These are phyloP conservation scores for Chytridium lagenaria DNA, from an alignment of 371 early-diverging fungal genomes.

Conservation along the genomic window DNA sequence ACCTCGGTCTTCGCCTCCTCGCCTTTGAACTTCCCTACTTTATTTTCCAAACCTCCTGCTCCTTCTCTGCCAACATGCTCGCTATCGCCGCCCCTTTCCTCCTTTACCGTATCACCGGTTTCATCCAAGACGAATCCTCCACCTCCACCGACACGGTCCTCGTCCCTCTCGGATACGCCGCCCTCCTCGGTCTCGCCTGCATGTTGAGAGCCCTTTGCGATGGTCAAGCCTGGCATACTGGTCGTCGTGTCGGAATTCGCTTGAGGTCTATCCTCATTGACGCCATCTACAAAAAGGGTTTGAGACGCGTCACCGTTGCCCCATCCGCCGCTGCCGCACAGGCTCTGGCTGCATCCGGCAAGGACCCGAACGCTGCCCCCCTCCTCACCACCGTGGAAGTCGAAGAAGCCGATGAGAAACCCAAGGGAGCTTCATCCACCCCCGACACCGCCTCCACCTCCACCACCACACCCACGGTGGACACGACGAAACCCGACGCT, in stretches of 20 bases:
- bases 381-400: not conserved
- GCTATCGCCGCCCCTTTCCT: conserved; percentile 49
- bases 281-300: conserved; percentile 50
- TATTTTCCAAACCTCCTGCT: not conserved
- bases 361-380: not conserved
- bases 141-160: conserved; percentile 8
- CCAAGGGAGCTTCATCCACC: not conserved
- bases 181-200: conserved; percentile 28
- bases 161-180: conserved; percentile 47
- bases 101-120: conserved; percentile 45
- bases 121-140: conserved; percentile 33
- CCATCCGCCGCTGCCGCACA: not conserved
- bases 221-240: conserved; percentile 53
- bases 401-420: not conserved
- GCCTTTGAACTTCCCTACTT: not conserved
- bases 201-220: conserved; percentile 36
- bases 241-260: conserved; percentile 41
- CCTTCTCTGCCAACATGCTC: not conserved
- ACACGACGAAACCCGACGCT: not conserved
- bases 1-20: conserved; percentile 10
- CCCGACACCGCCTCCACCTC: not conserved
- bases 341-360: not conserved
- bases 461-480: not conserved
- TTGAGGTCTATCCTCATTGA: conserved; percentile 45
- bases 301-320: conserved; percentile 30